Evolutionary conservation across 331 rosid species (phyloP).

Genomic region (Malus hybrid): DNA sequence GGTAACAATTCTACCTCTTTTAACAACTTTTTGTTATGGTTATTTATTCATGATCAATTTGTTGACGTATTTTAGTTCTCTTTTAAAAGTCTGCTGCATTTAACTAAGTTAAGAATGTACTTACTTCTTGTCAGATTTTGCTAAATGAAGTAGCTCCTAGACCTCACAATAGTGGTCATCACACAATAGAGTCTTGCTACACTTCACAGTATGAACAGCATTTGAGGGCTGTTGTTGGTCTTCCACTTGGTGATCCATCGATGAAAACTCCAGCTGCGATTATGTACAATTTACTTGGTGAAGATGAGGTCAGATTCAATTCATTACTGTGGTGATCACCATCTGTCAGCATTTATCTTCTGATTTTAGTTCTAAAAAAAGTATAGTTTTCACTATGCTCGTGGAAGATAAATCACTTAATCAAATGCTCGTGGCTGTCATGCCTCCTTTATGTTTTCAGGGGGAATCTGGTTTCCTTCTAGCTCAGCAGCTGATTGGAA

Average conservation of each 20-base stretch:
- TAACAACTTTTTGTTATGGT: slow-evolving; percentile 2
- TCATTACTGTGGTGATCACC: not conserved
- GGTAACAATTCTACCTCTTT: slow-evolving; percentile 34
- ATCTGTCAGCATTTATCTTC: not conserved
- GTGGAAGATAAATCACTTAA: not conserved
- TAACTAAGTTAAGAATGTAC: not conserved
- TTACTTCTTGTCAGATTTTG: slow-evolving; percentile 45
- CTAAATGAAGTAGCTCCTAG: slow-evolving; percentile 90
- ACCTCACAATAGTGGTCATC: slow-evolving; percentile 92
- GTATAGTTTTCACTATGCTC: not conserved
- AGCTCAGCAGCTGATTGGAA: slow-evolving; percentile 64
- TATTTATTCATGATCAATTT: not conserved
- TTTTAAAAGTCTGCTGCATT: not conserved
- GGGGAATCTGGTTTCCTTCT: slow-evolving; percentile 73
- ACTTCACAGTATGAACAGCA: slow-evolving; percentile 85
- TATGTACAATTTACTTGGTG: slow-evolving; percentile 81
- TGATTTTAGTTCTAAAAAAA: not conserved
- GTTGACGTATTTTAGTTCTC: not conserved
- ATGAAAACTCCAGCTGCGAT: slow-evolving; percentile 73
- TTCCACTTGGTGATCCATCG: slow-evolving; percentile 86
- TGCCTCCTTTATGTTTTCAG: slow-evolving; percentile 29
- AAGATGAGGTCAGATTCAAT: slow-evolving; percentile 58
- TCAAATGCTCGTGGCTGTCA: not conserved
- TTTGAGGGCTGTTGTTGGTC: slow-evolving; percentile 86
- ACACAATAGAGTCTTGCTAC: slow-evolving; percentile 74